phyloP scores from a whole-genome alignment of 2,329 filamentous ascomycete genomes.

The Apiospora arundinis region DNA sequence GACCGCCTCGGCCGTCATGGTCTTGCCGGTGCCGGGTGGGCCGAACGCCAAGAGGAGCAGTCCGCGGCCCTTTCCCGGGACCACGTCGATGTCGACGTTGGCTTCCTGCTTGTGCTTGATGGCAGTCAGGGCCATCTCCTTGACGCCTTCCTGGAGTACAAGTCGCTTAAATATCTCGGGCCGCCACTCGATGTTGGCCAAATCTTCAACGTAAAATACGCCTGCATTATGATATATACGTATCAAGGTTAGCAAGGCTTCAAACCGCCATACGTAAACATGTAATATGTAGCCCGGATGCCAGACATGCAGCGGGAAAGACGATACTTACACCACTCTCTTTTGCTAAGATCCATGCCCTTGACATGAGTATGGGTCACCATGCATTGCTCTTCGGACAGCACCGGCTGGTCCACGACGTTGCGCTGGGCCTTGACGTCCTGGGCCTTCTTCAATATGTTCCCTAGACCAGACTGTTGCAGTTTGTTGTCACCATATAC shows the following conservation, averaged over 20 bases:
- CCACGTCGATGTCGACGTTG: neutral
- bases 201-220: neutral
- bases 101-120: neutral
- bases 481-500: too few species aligned
- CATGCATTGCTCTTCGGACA: neutral
- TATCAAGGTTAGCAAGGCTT: neutral
- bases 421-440: neutral
- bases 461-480: too few species aligned
- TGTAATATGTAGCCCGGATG: too few species aligned
- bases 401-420: neutral
- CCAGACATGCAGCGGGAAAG: too few species aligned
- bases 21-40: conserved; percentile 51
- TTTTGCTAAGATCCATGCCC: neutral
- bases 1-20: conserved; percentile 44
- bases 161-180: neutral
- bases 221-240: neutral
- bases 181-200: neutral
- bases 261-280: too few species aligned
- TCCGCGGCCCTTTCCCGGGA: conserved; percentile 38
- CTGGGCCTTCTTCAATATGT: neutral
- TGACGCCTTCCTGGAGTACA: neutral
- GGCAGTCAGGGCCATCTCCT: neutral
- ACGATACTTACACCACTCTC: neutral
- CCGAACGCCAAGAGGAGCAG: conserved; percentile 52
- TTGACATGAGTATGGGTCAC: neutral